phyloP scores from a whole-genome alignment of 2,329 filamentous ascomycete genomes.

The Penicillium sp. region DNA sequence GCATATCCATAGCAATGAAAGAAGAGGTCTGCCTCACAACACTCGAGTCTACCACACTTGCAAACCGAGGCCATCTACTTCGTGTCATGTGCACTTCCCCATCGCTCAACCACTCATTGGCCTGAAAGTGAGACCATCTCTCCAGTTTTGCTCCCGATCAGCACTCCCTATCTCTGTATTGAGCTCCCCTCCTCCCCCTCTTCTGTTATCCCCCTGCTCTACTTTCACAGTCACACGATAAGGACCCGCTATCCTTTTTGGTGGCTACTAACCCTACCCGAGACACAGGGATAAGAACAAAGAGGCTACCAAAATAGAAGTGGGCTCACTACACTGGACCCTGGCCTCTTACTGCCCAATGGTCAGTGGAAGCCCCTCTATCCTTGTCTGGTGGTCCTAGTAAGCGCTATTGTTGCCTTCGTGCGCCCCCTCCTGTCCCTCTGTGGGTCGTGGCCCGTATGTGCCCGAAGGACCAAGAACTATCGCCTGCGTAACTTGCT shows the following conservation, averaged over 20 bases:
- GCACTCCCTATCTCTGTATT: background rate
- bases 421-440: background rate
- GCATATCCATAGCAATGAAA: background rate
- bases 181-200: background rate
- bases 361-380: background rate
- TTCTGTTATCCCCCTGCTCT: background rate
- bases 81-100: background rate
- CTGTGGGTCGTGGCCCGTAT: background rate
- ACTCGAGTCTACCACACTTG: background rate
- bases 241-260: background rate
- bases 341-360: background rate
- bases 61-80: background rate
- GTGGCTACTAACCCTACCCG: background rate
- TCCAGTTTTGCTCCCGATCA: background rate
- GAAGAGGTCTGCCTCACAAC: background rate
- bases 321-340: background rate
- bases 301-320: background rate
- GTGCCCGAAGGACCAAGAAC: background rate
- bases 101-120: background rate
- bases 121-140: conserved; percentile 1
- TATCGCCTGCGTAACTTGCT: background rate
- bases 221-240: background rate
- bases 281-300: background rate
- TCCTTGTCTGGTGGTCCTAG: background rate
- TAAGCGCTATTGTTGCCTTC: background rate